A percentile compares a stretch with the other conserved stretches of the same genome.
These are phyloP conservation scores for Aspergillus sp. DNA, from an alignment of 2,329 filamentous ascomycete genomes.

Conservation along the genomic window DNA sequence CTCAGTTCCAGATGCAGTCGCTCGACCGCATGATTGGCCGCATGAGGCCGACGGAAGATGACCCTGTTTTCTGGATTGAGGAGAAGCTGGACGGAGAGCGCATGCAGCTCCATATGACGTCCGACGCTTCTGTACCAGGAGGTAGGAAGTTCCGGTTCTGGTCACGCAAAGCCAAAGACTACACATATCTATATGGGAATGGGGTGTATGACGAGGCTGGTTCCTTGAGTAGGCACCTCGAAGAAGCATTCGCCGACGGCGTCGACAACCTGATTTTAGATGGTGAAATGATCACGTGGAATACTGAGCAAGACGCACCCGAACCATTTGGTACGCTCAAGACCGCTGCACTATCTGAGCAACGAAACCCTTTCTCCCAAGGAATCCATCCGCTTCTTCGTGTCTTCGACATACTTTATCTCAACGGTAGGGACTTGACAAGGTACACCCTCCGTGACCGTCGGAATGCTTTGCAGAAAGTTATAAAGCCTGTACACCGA, in stretches of 20 bases:
- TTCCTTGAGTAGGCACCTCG: conserved; percentile 78
- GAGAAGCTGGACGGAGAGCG: conserved; percentile 97
- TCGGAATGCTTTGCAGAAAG: conserved; percentile 71
- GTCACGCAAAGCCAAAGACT: conserved; percentile 95
- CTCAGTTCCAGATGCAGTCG: conserved; percentile 83
- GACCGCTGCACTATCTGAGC: conserved; percentile 80
- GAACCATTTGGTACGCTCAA: conserved; percentile 93
- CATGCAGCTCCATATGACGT: conserved; percentile 92
- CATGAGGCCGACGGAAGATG: conserved; percentile 68
- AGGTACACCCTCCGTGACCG: conserved; percentile 83
- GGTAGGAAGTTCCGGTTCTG: conserved; percentile 82
- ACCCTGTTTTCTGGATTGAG: conserved; percentile 90
- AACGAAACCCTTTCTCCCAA: conserved; percentile 69
- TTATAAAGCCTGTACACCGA: conserved; percentile 71
- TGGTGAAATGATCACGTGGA: conserved; percentile 99
- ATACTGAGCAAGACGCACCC: conserved; percentile 80
- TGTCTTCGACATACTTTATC: conserved; percentile 87
- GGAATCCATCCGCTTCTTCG: conserved; percentile 77
- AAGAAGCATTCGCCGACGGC: conserved; percentile 73
- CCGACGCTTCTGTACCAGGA: conserved; percentile 69
- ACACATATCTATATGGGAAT: conserved; percentile 89
- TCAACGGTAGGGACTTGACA: conserved; percentile 81
- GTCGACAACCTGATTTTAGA: conserved; percentile 90
- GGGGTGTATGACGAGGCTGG: conserved; percentile 74
- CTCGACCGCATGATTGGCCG: conserved; percentile 78